Conservation (phyloP, 441 rosid species). For the Euphorbia celastroides region DNA sequence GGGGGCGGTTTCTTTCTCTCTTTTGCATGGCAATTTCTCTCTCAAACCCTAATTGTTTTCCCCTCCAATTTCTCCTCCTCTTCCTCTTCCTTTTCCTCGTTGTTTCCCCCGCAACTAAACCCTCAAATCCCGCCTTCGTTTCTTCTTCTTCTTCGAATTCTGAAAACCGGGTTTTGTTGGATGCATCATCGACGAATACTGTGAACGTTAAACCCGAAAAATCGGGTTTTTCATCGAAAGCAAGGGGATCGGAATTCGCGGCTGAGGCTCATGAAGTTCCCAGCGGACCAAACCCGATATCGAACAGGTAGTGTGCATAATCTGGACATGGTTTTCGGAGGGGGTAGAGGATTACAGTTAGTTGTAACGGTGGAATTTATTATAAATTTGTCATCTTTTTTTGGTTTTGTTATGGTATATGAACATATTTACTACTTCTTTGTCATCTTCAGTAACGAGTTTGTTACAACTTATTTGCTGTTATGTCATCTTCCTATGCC, state of each 20-base stretch:
- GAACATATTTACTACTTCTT: conserved; percentile 26
- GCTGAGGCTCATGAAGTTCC: conserved; percentile 85
- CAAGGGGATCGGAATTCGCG: conserved; percentile 32
- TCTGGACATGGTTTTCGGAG: not conserved
- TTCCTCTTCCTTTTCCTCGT: conserved; percentile 38
- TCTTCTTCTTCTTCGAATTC: conserved; percentile 25
- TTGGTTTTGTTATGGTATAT: too few relatives aligned
- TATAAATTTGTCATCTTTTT: conserved; percentile 25
- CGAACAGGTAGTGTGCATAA: conserved; percentile 37
- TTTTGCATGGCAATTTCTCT: conserved; percentile 66
- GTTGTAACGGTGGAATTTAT: conserved; percentile 16
- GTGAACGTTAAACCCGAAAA: conserved; percentile 40
- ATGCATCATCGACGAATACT: conserved; percentile 31
- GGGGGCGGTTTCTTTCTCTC: conserved; percentile 66
- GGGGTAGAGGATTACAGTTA: not conserved
- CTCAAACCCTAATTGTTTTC: conserved; percentile 26
- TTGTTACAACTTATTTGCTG: conserved; percentile 26
- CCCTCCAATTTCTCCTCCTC: conserved; percentile 36
- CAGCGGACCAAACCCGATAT: conserved; percentile 94
- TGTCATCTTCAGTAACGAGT: conserved; percentile 34
- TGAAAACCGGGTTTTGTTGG: conserved; percentile 55
- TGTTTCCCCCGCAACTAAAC: conserved; percentile 23
- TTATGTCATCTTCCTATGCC: conserved; percentile 24
- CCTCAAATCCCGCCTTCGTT: conserved; percentile 15
- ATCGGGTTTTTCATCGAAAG: conserved; percentile 19